Conservation (phyloP, 1,284 basidiomycete genomes). For the Dichomitus squalens region DNA sequence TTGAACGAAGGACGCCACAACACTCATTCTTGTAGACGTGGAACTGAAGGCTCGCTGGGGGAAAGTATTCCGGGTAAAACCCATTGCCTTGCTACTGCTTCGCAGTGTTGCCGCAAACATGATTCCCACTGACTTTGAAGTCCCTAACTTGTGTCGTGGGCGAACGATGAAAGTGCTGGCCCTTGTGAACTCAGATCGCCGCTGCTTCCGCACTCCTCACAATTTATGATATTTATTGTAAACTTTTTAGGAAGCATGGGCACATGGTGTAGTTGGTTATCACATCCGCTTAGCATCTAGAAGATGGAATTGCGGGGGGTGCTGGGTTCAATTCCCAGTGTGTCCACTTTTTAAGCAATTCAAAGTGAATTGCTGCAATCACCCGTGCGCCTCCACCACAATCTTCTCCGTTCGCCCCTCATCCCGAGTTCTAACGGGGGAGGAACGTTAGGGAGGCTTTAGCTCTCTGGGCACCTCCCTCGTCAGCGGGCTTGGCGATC, state of each 20-base stretch:
- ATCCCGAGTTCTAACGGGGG: no score
- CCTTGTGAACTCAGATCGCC: no score
- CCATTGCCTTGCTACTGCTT: not conserved
- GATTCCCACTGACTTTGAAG: not conserved
- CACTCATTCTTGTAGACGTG: constrained; percentile 22
- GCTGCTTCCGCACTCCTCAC: not conserved
- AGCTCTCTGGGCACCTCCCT: no score
- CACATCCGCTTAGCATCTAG: constrained; percentile 47
- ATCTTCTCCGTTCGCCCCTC: no score
- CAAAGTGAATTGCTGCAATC: not conserved
- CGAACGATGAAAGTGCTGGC: no score
- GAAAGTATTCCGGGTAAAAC: not conserved
- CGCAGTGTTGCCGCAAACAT: constrained; percentile 15
- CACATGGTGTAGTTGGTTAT: constrained; percentile 54
- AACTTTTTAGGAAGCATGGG: no score
- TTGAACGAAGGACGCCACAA: constrained; percentile 47
- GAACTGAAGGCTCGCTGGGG: constrained; percentile 20
- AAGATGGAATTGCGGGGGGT: constrained; percentile 32
- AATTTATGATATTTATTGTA: not conserved
- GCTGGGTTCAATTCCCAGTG: constrained; percentile 38
- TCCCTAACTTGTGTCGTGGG: not conserved
- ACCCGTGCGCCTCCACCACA: not conserved
- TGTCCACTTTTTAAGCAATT: constrained; percentile 22
- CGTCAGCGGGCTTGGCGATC: no score
- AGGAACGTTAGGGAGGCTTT: no score